Percentiles rank a stretch among this genome's conserved stretches.
Evolutionary conservation across 2,329 filamentous ascomycete species (phyloP).

Genomic region (Alternaria sp.): DNA sequence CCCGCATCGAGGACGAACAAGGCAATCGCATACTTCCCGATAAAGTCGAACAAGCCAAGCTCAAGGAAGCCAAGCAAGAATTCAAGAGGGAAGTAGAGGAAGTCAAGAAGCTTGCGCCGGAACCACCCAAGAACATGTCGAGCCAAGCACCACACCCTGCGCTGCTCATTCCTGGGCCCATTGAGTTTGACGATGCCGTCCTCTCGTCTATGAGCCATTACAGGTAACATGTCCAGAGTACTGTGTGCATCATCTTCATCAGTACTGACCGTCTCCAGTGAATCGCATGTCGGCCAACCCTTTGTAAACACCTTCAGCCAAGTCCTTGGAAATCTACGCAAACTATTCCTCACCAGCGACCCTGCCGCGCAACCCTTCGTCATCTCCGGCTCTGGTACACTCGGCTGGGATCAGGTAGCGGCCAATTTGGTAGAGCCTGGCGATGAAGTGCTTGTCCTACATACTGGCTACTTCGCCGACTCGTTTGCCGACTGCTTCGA

Average conservation of each 20-base stretch:
- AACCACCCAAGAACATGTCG: constrained; percentile 58
- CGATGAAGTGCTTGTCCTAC: constrained; percentile 90
- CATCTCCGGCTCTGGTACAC: constrained; percentile 91
- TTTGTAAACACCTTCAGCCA: constrained; percentile 95
- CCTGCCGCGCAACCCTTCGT: constrained; percentile 88
- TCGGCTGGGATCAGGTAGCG: constrained; percentile 97
- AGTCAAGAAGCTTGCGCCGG: constrained; percentile 24
- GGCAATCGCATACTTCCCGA: constrained; percentile 45
- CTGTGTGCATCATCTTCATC: neutral
- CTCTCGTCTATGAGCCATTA: constrained; percentile 95
- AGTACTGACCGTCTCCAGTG: constrained; percentile 61
- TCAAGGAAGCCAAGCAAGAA: constrained; percentile 8
- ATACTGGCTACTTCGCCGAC: constrained; percentile 97
- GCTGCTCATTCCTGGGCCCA: constrained; percentile 94
- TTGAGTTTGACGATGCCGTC: constrained; percentile 98
- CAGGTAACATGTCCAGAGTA: constrained; percentile 63
- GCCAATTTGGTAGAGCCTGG: constrained; percentile 90
- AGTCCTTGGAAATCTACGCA: constrained; percentile 83
- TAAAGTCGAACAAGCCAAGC: constrained; percentile 16
- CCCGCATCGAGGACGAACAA: constrained; percentile 62
- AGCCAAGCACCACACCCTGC: constrained; percentile 70
- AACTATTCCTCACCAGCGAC: constrained; percentile 91
- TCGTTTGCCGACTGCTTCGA: constrained; percentile 92
- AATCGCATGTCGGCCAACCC: constrained; percentile 89
- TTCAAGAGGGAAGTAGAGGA: constrained; percentile 14